Evolutionary conservation across 2,329 filamentous ascomycete species (phyloP).

Genomic region (Aspergillus sp.): DNA sequence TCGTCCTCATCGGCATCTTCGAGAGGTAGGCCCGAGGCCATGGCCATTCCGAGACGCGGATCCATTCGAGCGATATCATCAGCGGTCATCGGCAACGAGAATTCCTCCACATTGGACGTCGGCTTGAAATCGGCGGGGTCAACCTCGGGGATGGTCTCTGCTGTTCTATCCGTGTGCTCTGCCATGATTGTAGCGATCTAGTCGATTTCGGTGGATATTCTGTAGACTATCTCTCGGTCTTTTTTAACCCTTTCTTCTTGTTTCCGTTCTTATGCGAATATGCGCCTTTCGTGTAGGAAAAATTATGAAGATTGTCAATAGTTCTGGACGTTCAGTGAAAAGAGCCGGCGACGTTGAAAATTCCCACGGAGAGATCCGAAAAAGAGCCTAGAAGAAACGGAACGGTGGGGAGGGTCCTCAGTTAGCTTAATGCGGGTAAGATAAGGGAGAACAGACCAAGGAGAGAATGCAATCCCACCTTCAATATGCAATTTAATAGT

Average conservation of each 20-base stretch:
- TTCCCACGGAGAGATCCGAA: slow-evolving; percentile 4
- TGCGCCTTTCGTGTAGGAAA: too few species aligned
- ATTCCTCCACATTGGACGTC: slow-evolving; percentile 25
- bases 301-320: too few species aligned
- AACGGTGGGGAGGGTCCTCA: slow-evolving; percentile 4
- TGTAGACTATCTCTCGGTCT: too few species aligned
- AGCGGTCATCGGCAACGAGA: slow-evolving; percentile 20
- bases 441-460: slow-evolving; percentile 4
- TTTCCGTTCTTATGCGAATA: too few species aligned
- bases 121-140: slow-evolving; percentile 22
- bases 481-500: neutral
- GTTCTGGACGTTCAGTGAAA: neutral
- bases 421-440: slow-evolving; percentile 10
- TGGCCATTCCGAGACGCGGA: slow-evolving; percentile 19
- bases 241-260: too few species aligned
- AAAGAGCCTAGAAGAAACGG: slow-evolving; percentile 5
- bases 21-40: slow-evolving; percentile 25
- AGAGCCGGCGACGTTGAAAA: slow-evolving; percentile 3
- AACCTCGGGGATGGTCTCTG: slow-evolving; percentile 21
- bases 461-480: neutral
- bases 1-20: slow-evolving; percentile 23
- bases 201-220: neutral
- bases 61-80: slow-evolving; percentile 23
- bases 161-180: slow-evolving; percentile 20
- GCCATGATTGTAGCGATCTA: slow-evolving; percentile 18